Conservation (phyloP, 2,329 filamentous ascomycete genomes). For the Trichoderma endophyticum region DNA sequence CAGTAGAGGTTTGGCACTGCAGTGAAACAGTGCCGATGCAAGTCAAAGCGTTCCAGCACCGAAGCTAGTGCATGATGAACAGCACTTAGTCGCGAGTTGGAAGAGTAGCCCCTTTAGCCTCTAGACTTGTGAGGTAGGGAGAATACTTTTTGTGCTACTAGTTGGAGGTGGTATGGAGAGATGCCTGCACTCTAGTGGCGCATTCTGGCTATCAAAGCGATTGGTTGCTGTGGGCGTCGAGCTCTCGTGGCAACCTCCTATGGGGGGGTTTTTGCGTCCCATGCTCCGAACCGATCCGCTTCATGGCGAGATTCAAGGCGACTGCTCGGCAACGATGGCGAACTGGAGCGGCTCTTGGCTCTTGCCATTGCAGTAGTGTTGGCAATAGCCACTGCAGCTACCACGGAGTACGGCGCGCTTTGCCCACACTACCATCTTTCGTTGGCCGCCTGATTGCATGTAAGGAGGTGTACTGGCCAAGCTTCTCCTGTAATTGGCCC, state of each 20-base stretch:
- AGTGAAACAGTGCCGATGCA: not conserved
- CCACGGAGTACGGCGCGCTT: not conserved
- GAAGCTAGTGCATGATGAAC: not conserved
- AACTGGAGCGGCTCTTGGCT: not conserved
- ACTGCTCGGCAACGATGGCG: not conserved
- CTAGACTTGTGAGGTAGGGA: not conserved
- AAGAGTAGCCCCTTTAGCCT: not conserved
- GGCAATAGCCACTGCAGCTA: not conserved
- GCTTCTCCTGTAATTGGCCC: not conserved
- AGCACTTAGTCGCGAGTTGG: not conserved
- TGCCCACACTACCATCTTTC: not conserved
- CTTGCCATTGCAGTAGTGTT: not conserved
- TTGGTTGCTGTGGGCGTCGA: not conserved
- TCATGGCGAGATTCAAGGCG: not conserved
- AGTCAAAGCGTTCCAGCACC: not conserved
- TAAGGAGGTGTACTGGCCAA: not conserved
- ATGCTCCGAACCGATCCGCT: not conserved
- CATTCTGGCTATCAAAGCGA: not conserved
- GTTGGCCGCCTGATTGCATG: conserved; percentile 1
- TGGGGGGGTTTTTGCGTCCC: not conserved
- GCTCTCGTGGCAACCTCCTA: conserved; percentile 10
- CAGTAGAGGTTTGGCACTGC: not conserved
- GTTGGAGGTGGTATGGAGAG: not conserved
- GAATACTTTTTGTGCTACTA: not conserved
- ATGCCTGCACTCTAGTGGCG: not conserved